Evolutionary conservation across 495 filamentous ascomycete species (phyloP).

Genomic region (Penicillium macrosclerotiorum): DNA sequence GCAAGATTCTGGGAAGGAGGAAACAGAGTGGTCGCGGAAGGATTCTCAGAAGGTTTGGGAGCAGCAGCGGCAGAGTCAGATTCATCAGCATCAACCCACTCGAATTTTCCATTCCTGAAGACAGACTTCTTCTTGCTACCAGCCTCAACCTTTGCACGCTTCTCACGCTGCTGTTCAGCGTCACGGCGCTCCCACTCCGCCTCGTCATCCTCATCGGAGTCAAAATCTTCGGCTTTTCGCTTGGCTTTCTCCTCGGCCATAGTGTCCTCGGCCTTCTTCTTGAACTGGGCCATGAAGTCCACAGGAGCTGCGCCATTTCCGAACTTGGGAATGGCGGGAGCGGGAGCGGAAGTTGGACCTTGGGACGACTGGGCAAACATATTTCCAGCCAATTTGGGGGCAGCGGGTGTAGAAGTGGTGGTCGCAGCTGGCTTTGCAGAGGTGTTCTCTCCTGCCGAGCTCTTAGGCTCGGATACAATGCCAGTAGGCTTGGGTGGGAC

Average conservation of each 20-base stretch:
- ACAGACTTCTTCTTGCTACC: constrained; percentile 31
- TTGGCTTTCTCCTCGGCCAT: constrained; percentile 45
- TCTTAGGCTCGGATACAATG: constrained; percentile 1
- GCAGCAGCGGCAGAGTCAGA: constrained; percentile 6
- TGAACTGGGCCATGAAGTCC: constrained; percentile 41
- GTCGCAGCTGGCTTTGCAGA: constrained; percentile 6
- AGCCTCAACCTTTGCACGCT: constrained; percentile 37
- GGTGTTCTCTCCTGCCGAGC: constrained; percentile 1
- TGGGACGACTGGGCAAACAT: constrained; percentile 9
- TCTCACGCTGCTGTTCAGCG: constrained; percentile 45
- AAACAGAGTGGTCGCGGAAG: neutral
- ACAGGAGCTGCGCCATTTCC: constrained; percentile 15
- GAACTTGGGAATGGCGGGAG: constrained; percentile 34
- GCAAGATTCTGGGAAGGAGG: constrained; percentile 11
- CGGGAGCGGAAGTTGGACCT: neutral
- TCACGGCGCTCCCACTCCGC: constrained; percentile 49
- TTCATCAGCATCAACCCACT: constrained; percentile 35
- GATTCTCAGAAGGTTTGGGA: constrained; percentile 13
- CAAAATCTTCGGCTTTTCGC: constrained; percentile 55
- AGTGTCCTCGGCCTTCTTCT: constrained; percentile 31
- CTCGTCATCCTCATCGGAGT: constrained; percentile 54
- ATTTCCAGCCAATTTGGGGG: constrained; percentile 22
- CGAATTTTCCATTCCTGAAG: constrained; percentile 39
- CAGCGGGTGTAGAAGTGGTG: neutral
- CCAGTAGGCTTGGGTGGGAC: constrained; percentile 5